A percentile compares a stretch with the other conserved stretches of the same genome.
These are phyloP conservation scores for Dothiorella sarmentorum DNA, from an alignment of 2,329 filamentous ascomycete genomes.

Conservation along the genomic window DNA sequence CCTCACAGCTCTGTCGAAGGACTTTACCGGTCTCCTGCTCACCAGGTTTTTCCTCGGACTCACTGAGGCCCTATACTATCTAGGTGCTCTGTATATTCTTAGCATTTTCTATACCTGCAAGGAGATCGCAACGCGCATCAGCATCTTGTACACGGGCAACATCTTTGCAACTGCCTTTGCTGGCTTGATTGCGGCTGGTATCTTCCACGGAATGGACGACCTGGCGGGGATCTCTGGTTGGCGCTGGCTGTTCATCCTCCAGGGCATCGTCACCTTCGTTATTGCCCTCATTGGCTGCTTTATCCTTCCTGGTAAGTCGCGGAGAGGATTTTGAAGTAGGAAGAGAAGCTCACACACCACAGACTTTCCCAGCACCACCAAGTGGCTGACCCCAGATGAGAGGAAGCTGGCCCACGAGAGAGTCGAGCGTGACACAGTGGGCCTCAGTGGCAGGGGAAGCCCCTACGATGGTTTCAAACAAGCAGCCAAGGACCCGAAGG, in stretches of 20 bases:
- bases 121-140: slow-evolving; percentile 50
- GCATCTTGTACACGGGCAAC: slow-evolving; percentile 51
- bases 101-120: slow-evolving; percentile 54
- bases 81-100: slow-evolving; percentile 49
- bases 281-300: slow-evolving; percentile 33
- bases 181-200: slow-evolving; percentile 52
- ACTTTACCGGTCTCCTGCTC: slow-evolving; percentile 44
- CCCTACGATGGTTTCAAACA: neutral
- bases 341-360: too few species aligned
- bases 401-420: slow-evolving; percentile 25
- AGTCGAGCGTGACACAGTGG: slow-evolving; percentile 46
- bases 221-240: slow-evolving; percentile 32
- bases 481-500: neutral
- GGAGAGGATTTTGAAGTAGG: too few species aligned
- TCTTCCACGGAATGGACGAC: slow-evolving; percentile 40
- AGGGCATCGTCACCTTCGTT: slow-evolving; percentile 35
- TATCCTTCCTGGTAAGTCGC: slow-evolving; percentile 38
- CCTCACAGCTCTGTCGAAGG: slow-evolving; percentile 47
- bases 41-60: slow-evolving; percentile 18
- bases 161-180: slow-evolving; percentile 51
- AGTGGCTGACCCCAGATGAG: slow-evolving; percentile 7
- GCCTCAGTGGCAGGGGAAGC: slow-evolving; percentile 35
- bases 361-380: slow-evolving; percentile 24
- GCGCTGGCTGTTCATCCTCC: slow-evolving; percentile 31
- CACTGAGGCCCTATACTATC: slow-evolving; percentile 11